Evolutionary conservation across 2,329 filamentous ascomycete genomes (phyloP), one percentile per base, ranked within the genome.

Genomic region (Tolypocladium inflatum): DNA sequence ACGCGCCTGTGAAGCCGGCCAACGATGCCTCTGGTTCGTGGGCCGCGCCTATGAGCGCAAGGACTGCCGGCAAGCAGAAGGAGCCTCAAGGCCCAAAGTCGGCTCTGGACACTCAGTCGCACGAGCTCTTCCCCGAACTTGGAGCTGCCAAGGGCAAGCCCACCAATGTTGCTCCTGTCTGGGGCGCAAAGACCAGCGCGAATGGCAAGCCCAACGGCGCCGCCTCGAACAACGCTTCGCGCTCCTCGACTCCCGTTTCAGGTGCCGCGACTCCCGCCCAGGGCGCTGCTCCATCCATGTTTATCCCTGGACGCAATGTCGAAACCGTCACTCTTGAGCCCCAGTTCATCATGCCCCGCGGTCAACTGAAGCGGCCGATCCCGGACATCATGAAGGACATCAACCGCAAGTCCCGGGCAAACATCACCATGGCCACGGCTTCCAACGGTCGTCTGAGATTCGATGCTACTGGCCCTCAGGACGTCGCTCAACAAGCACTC

Each of bases 51-150:
- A 71, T 80, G 66, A 84, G 84, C 60, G 75, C 83, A 55, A 90
- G 88, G 73, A 80, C 84, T 60, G 82, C 83, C 51, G 84, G 82
- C 56, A 91, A 90, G 77, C 84, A 88, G 70, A 87, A 86, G 70
- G 79, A 82, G 58, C 72, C 79, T 39, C 71, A 76, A 2, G 70
- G 68, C 51, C 61, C 73, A 38, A 73, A 75, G 50, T 66, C 79
- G 43, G 57, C 67, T 56, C 77, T 97, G 61, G 90, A 97, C 73
- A 92, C 90, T 23, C 83, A 90, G 68, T 96, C 90, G 21, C 89
- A 95, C 69, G 92, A 97, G 74, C 79, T 90, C 60, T 99, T 99
- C 80, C 94, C 94, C n/a, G 87, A 92, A 65, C 83, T 99, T 53
- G 93, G 92, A 62, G 82, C 76, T 26, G 73, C 80, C 58, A 85